Base-by-base conservation (phyloP, 176 grass and related monocot species). In the Hsuehochloa calcarea region DNA sequence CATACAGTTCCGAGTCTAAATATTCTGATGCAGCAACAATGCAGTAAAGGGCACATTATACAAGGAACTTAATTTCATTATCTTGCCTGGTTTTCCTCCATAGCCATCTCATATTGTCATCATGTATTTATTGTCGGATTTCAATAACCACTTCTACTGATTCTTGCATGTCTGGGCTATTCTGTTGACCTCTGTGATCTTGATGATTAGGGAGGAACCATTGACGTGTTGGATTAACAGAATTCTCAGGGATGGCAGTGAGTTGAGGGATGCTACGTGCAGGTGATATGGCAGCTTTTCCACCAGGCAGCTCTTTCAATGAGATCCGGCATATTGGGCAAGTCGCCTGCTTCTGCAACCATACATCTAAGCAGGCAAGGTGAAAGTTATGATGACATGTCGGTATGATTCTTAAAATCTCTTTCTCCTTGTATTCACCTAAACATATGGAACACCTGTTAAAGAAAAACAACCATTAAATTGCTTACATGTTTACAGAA, bases 371-470 rank as follows among this genome's bases (percentile, higher is more conserved):
- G 84, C 95, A 97, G 45, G 76, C 40, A 82, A 85, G 82, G 81
- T 95, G 95, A 52, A 97, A 97, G 50, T 46, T 91, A 70, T 95
- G 95, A 35, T 6, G 86, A 35, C 95, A 97, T 62, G 87, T 70
- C 19, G 95, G 92, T 72, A 97, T 80, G 17, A 95, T 80, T 59
- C 92, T 86, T 68, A 97, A 76, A 60, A 90, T 79, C 44, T 95
- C 89, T 85, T 88, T 95, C 72, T 97, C 92, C 22, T 76, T 86
- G 83, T 95, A 97, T 52, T 97, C 95, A 5, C 89, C 83, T 79
- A 97, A 91, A 88, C 95, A 97, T 82, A 97, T 97, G 41, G 95
- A 91, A 59, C 92, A 97, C 89, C 95, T 97, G 79, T 81, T 14
- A 13, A 66, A 69, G 64, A 50, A 85, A 82, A 89, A 61, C 11